These are phyloP conservation scores for Yarrowia sp. DNA, from an alignment of 805 yeast genomes.

Conservation along the genomic window DNA sequence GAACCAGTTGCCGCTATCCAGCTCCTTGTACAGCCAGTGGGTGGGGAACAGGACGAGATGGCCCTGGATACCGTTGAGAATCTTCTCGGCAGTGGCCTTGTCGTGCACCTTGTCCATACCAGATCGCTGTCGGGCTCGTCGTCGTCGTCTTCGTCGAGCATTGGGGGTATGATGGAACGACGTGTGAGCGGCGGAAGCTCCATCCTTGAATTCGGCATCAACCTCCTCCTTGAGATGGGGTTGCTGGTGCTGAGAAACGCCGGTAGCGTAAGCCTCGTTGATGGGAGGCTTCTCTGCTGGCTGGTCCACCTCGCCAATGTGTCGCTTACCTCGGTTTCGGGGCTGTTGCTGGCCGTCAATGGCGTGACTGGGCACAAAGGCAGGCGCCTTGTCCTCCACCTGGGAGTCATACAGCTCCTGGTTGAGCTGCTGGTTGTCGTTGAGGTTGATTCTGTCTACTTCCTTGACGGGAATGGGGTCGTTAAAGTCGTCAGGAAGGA, in stretches of 20 bases:
- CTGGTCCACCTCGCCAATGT: slow-evolving; percentile 16
- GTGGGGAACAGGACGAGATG: slow-evolving; percentile 90
- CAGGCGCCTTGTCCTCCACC: slow-evolving; percentile 5
- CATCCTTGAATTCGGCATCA: not conserved
- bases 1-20: slow-evolving; percentile 90
- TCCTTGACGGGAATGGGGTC: slow-evolving; percentile 21
- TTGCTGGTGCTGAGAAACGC: slow-evolving; percentile 11
- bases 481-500: slow-evolving; percentile 3
- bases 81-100: slow-evolving; percentile 74
- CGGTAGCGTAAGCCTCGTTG: slow-evolving; percentile 9
- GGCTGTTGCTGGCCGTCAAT: slow-evolving; percentile 18
- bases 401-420: slow-evolving; percentile 12
- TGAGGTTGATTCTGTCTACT: slow-evolving; percentile 7
- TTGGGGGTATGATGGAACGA: slow-evolving; percentile 28
- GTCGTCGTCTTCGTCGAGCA: slow-evolving; percentile 28
- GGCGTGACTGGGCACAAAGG: not conserved
- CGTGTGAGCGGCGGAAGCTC: slow-evolving; percentile 10
- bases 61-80: slow-evolving; percentile 78
- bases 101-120: slow-evolving; percentile 62
- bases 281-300: slow-evolving; percentile 11
- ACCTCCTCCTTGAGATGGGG: slow-evolving; percentile 7
- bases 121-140: slow-evolving; percentile 17
- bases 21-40: slow-evolving; percentile 86
- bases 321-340: slow-evolving; percentile 3
- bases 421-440: not conserved